Evolutionary conservation across 192 early-diverging fungal species (phyloP).

Genomic region (Podila verticillata): DNA sequence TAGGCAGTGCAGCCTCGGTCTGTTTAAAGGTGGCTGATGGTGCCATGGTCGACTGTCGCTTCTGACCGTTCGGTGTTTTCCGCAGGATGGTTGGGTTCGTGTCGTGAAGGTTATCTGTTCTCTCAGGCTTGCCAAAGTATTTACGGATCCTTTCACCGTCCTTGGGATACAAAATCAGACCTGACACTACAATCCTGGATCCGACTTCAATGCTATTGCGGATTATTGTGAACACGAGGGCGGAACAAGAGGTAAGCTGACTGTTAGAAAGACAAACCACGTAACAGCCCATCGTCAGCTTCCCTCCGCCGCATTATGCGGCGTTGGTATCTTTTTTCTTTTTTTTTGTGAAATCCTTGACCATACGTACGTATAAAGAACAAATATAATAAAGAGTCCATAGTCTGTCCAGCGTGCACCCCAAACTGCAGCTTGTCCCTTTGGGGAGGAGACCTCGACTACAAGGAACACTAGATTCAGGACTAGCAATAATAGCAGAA

Average conservation of each 20-base stretch:
- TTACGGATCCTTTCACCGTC: slow-evolving; percentile 44
- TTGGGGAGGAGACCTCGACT: slow-evolving; percentile 46
- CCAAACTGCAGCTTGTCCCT: slow-evolving; percentile 40
- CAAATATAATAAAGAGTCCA: slow-evolving; percentile 57
- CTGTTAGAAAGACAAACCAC: too few species aligned
- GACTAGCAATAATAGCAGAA: slow-evolving; percentile 56
- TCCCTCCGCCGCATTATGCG: too few species aligned
- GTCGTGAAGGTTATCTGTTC: slow-evolving; percentile 43
- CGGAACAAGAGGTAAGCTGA: too few species aligned
- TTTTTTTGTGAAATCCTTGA: too few species aligned
- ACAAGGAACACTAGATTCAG: slow-evolving; percentile 55
- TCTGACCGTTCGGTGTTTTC: slow-evolving; percentile 15
- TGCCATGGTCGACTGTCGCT: slow-evolving; percentile 5
- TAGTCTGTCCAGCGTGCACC: slow-evolving; percentile 60
- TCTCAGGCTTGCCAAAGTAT: slow-evolving; percentile 31
- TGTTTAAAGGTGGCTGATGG: slow-evolving; percentile 1
- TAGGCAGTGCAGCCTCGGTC: not conserved
- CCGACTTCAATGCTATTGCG: slow-evolving; percentile 45
- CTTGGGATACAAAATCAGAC: slow-evolving; percentile 46
- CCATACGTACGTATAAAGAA: slow-evolving; percentile 60
- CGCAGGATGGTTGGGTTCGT: slow-evolving; percentile 50
- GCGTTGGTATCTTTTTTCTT: too few species aligned
- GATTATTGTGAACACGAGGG: not conserved
- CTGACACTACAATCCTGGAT: slow-evolving; percentile 50
- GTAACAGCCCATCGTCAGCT: too few species aligned